These are phyloP conservation scores for Cyphellophora europaea DNA, from an alignment of 2,329 filamentous ascomycete genomes.

Conservation along the genomic window DNA sequence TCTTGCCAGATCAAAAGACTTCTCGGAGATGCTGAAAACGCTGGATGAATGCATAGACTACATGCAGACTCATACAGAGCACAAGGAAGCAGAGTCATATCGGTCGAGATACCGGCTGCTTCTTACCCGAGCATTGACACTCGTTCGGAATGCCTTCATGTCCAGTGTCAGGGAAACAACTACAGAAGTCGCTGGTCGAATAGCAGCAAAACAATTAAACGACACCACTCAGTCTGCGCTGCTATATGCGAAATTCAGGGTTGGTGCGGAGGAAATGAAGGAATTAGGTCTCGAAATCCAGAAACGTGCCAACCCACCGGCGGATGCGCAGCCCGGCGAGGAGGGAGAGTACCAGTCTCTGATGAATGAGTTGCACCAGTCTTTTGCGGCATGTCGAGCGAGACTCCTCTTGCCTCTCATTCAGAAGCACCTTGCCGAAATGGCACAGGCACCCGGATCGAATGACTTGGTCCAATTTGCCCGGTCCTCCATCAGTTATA, in stretches of 20 bases:
- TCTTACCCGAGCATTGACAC: slow-evolving; percentile 58
- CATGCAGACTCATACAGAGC: slow-evolving; percentile 75
- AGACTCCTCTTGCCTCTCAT: slow-evolving; percentile 53
- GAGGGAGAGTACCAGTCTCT: slow-evolving; percentile 58
- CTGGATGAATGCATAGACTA: slow-evolving; percentile 87
- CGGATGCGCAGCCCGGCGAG: slow-evolving; percentile 48
- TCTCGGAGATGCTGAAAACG: slow-evolving; percentile 78
- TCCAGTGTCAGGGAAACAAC: slow-evolving; percentile 53
- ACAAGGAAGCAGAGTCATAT: slow-evolving; percentile 81
- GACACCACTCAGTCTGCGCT: slow-evolving; percentile 64
- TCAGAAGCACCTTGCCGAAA: slow-evolving; percentile 48
- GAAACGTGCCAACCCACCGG: slow-evolving; percentile 52
- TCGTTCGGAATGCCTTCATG: slow-evolving; percentile 59
- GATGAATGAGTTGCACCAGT: slow-evolving; percentile 56
- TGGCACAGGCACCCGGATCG: slow-evolving; percentile 49
- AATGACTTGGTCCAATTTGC: slow-evolving; percentile 58
- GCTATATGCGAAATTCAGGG: slow-evolving; percentile 61
- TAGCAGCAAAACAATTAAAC: slow-evolving; percentile 58
- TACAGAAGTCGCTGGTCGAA: slow-evolving; percentile 52
- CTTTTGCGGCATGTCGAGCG: slow-evolving; percentile 50
- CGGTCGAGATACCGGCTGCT: slow-evolving; percentile 78
- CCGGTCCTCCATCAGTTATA: slow-evolving; percentile 54
- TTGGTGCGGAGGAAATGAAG: slow-evolving; percentile 57
- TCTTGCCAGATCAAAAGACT: slow-evolving; percentile 73
- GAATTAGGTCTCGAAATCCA: slow-evolving; percentile 58